phyloP scores from a whole-genome alignment of 176 grass and related monocot genomes.

The Coix lacrymajobi region DNA sequence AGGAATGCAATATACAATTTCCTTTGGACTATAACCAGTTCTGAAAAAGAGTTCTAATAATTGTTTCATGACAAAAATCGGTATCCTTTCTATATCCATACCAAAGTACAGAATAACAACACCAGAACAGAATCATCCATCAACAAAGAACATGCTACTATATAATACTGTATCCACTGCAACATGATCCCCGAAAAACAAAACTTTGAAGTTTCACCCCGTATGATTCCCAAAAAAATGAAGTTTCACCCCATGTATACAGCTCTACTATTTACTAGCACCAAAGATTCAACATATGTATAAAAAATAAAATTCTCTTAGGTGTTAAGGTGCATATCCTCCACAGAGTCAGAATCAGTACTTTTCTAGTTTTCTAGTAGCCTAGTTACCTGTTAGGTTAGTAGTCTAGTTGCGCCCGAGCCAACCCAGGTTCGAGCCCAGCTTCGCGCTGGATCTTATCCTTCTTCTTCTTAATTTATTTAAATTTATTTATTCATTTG shows the following conservation, averaged over 20 bases:
- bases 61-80: neutral
- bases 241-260: neutral
- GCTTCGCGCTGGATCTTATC: neutral
- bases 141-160: neutral
- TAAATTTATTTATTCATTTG: neutral
- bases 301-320: neutral
- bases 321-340: neutral
- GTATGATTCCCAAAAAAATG: neutral
- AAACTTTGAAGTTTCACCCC: neutral
- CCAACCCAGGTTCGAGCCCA: neutral
- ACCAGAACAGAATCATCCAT: neutral
- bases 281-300: neutral
- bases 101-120: neutral
- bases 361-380: neutral
- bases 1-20: neutral
- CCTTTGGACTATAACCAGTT: neutral
- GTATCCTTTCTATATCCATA: neutral
- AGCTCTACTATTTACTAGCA: neutral
- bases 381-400: too few species aligned
- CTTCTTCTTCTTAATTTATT: neutral
- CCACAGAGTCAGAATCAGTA: neutral
- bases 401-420: neutral
- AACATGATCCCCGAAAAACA: neutral
- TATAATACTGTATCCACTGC: neutral
- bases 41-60: neutral